Percentiles rank a stretch among this genome's conserved stretches.
Conservation (phyloP, 805 yeast genomes). For the Ogataea nitratoaversa region DNA sequence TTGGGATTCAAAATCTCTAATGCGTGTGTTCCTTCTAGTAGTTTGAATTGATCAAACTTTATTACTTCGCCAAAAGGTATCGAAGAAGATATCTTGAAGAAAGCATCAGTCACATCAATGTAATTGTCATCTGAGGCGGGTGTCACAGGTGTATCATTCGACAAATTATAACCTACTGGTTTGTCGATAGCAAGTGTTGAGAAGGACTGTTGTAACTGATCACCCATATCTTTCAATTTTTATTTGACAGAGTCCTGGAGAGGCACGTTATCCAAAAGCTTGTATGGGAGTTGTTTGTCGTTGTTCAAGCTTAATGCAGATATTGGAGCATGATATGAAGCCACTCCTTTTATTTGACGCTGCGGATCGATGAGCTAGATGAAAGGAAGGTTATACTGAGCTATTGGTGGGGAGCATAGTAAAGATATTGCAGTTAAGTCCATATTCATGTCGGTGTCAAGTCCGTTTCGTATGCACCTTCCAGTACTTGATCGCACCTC, state of each 20-base stretch:
- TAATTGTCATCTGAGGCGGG: constrained; percentile 17
- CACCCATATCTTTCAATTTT: not conserved
- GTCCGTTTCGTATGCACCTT: too few species aligned
- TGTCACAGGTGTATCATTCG: not conserved
- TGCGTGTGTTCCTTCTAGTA: constrained; percentile 85
- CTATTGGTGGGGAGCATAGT: too few species aligned
- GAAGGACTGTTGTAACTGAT: not conserved
- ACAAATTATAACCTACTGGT: not conserved
- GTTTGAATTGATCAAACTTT: constrained; percentile 54
- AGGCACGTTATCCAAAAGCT: too few species aligned
- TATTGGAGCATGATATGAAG: too few species aligned
- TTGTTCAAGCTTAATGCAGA: too few species aligned
- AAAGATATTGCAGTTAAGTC: too few species aligned
- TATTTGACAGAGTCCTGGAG: too few species aligned
- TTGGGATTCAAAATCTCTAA: constrained; percentile 68
- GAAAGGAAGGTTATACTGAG: too few species aligned
- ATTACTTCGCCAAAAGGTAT: constrained; percentile 49
- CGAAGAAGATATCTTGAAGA: constrained; percentile 34
- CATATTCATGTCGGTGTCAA: too few species aligned
- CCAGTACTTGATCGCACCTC: too few species aligned
- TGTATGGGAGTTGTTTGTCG: not conserved
- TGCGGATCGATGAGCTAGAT: too few species aligned
- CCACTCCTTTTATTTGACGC: too few species aligned
- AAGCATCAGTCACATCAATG: constrained; percentile 54
- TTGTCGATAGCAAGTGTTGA: not conserved